Evolutionary conservation across 2,329 filamentous ascomycete species (phyloP).

Genomic region (Pseudogymnoascus sp.): DNA sequence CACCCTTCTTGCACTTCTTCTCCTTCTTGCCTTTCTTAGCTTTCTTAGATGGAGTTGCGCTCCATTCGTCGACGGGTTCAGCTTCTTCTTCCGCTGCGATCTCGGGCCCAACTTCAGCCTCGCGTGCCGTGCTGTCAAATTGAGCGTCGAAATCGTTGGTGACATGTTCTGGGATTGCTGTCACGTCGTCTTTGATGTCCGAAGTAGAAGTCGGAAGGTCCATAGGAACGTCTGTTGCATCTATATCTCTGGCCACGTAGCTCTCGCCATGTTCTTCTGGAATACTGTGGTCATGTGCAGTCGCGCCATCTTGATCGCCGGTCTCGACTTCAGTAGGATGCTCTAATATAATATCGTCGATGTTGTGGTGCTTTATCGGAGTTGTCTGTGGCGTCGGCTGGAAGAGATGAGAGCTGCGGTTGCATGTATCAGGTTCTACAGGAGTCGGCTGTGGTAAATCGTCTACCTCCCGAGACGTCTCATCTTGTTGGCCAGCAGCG

Average conservation of each 20-base stretch:
- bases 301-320: background rate
- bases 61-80: background rate
- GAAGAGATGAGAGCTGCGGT: constrained; percentile 38
- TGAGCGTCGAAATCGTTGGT: background rate
- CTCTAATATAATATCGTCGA: background rate
- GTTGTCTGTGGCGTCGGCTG: constrained; percentile 31
- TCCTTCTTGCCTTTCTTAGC: constrained; percentile 28
- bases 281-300: background rate
- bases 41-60: constrained; percentile 10
- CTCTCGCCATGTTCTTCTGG: background rate
- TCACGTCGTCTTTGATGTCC: background rate
- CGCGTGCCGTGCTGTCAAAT: background rate
- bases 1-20: background rate
- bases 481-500: background rate
- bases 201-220: background rate
- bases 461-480: constrained; percentile 4
- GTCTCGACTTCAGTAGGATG: constrained; percentile 12
- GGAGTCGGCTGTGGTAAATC: constrained; percentile 31
- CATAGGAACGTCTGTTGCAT: background rate
- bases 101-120: background rate
- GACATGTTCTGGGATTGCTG: background rate
- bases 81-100: background rate
- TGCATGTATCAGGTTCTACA: constrained; percentile 36
- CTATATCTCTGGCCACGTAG: background rate
- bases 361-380: background rate